A percentile compares a stretch with the other conserved stretches of the same genome.
These are phyloP conservation scores for Claviceps paspali DNA, from an alignment of 2,329 filamentous ascomycete genomes.

Conservation along the genomic window DNA sequence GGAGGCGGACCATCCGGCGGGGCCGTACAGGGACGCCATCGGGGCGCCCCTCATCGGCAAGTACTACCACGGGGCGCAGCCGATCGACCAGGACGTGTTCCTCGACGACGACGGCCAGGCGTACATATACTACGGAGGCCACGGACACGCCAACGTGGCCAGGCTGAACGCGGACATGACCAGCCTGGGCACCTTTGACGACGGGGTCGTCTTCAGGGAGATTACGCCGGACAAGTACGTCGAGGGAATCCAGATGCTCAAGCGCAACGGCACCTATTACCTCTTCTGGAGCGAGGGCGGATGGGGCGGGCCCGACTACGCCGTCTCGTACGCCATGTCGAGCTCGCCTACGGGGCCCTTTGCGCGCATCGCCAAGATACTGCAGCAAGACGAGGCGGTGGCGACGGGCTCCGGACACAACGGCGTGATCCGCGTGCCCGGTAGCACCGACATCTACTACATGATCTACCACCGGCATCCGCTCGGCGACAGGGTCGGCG, in stretches of 20 bases:
- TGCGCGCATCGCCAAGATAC: slow-evolving; percentile 21
- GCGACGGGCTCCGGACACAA: slow-evolving; percentile 30
- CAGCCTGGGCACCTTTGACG: slow-evolving; percentile 25
- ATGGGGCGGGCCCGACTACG: slow-evolving; percentile 32
- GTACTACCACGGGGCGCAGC: slow-evolving; percentile 30
- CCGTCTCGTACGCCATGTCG: slow-evolving; percentile 29
- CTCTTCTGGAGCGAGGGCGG: slow-evolving; percentile 32
- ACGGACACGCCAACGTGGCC: slow-evolving; percentile 24
- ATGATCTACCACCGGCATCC: slow-evolving; percentile 31
- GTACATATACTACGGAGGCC: slow-evolving; percentile 26
- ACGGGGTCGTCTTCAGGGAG: slow-evolving; percentile 23
- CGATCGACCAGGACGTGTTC: slow-evolving; percentile 26
- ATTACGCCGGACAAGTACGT: slow-evolving; percentile 27
- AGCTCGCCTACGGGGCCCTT: slow-evolving; percentile 25
- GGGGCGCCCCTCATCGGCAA: slow-evolving; percentile 19
- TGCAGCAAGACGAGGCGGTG: slow-evolving; percentile 24
- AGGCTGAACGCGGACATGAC: slow-evolving; percentile 25
- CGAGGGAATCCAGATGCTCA: slow-evolving; percentile 26
- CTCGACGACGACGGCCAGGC: slow-evolving; percentile 25
- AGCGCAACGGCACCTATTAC: slow-evolving; percentile 28
- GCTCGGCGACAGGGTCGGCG: slow-evolving; percentile 24
- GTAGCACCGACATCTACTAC: slow-evolving; percentile 31
- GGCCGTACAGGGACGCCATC: slow-evolving; percentile 20
- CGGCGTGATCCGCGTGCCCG: slow-evolving; percentile 27
- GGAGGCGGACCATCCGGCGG: slow-evolving; percentile 18